A percentile compares a stretch with the other conserved stretches of the same genome.
Conservation (phyloP, 2,329 filamentous ascomycete genomes). For the Fusarium musae region DNA sequence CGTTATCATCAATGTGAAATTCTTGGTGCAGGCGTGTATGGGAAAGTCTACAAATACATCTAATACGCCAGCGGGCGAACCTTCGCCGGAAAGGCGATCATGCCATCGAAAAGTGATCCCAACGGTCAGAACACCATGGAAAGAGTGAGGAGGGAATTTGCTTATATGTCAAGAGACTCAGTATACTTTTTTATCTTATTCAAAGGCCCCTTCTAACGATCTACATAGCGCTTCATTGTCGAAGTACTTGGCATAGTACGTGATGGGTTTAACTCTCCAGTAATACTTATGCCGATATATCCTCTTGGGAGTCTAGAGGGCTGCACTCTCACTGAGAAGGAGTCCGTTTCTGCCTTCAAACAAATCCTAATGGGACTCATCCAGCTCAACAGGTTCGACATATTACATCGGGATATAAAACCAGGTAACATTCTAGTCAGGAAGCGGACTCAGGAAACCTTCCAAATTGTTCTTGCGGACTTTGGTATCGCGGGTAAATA, state of each 20-base stretch:
- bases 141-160: background rate
- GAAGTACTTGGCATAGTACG: background rate
- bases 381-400: background rate
- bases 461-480: background rate
- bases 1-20: background rate
- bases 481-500: background rate
- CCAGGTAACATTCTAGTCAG: background rate
- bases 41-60: fast-evolving
- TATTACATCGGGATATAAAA: background rate
- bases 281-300: background rate
- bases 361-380: background rate
- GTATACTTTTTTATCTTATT: background rate
- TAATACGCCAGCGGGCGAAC: background rate
- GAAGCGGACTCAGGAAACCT: background rate
- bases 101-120: background rate
- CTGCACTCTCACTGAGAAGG: background rate
- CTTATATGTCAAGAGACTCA: background rate
- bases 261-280: background rate
- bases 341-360: background rate
- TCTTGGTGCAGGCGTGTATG: background rate
- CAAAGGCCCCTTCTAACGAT: background rate
- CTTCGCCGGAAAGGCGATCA: background rate
- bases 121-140: background rate
- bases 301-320: background rate
- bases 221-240: background rate